Conservation (phyloP, 768 basidiomycete species). For the Russula griseocarnosa region DNA sequence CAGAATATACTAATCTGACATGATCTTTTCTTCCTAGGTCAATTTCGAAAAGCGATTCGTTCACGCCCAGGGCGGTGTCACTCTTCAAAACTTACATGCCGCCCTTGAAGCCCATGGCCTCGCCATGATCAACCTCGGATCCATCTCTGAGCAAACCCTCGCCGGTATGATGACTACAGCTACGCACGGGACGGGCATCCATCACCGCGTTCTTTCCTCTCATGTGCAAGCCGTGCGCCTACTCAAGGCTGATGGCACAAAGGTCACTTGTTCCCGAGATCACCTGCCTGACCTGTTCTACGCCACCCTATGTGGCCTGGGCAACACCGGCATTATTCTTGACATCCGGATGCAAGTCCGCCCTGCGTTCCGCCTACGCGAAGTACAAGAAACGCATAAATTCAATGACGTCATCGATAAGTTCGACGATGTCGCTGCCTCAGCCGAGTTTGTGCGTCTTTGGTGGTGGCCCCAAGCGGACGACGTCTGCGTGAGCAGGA, state of each 20-base stretch:
- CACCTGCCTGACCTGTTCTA: conserved; percentile 74
- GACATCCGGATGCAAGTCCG: conserved; percentile 75
- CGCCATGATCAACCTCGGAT: conserved; percentile 90
- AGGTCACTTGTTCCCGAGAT: conserved; percentile 60
- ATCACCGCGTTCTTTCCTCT: conserved; percentile 76
- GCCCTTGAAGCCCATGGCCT: conserved; percentile 62
- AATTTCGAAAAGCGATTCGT: conserved; percentile 63
- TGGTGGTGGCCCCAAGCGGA: conserved; percentile 94
- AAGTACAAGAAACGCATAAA: conserved; percentile 55
- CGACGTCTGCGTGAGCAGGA: conserved; percentile 62
- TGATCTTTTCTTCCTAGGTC: conserved; percentile 45
- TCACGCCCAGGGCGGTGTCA: conserved; percentile 74
- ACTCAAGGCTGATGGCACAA: conserved; percentile 70
- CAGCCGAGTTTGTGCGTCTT: conserved; percentile 85
- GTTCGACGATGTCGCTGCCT: conserved; percentile 51
- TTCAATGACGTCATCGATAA: conserved; percentile 61
- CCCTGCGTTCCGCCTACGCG: conserved; percentile 74
- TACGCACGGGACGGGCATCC: conserved; percentile 87
- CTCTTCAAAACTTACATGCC: conserved; percentile 66
- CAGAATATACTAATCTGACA: conserved; percentile 26
- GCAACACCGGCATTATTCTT: conserved; percentile 84
- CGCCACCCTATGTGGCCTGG: conserved; percentile 88
- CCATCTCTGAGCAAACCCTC: conserved; percentile 94
- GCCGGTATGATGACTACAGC: conserved; percentile 91
- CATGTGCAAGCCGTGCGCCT: conserved; percentile 72